Evolutionary conservation across 441 rosid genomes (phyloP).

Genomic region (Pelargonium australe): DNA sequence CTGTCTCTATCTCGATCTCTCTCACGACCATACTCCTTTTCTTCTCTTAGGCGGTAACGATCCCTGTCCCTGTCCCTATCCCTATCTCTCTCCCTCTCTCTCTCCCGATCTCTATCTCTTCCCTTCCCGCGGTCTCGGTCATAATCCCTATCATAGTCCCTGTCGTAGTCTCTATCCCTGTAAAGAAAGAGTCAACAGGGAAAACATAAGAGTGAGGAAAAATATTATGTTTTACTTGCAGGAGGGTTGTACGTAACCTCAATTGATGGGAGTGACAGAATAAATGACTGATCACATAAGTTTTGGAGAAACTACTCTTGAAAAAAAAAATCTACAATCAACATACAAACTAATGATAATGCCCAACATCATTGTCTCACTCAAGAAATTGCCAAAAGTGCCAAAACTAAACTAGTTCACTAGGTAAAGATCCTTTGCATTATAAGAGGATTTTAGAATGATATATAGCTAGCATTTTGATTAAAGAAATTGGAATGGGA

Average conservation of each 20-base stretch:
- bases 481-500: too few species aligned
- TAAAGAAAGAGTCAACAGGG: constrained; percentile 14
- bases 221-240: neutral
- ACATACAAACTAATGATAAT: neutral
- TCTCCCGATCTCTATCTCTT: constrained; percentile 38
- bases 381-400: too few species aligned
- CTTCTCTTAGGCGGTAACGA: constrained; percentile 46
- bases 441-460: too few species aligned
- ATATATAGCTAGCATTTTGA: too few species aligned
- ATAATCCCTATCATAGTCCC: constrained; percentile 43
- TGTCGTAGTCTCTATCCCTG: constrained; percentile 38
- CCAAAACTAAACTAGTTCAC: too few species aligned
- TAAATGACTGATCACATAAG: neutral
- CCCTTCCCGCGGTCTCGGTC: constrained; percentile 38
- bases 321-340: neutral
- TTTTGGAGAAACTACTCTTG: neutral
- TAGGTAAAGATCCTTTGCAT: too few species aligned
- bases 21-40: constrained; percentile 53
- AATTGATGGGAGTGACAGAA: neutral
- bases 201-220: constrained; percentile 5
- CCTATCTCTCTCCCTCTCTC: constrained; percentile 40
- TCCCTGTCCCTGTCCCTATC: constrained; percentile 47
- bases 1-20: constrained; percentile 52
- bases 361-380: neutral
- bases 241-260: neutral